Percentiles rank a stretch among this genome's conserved stretches.
These are phyloP conservation scores for Hymenoscyphus repandus DNA, from an alignment of 2,329 filamentous ascomycete species.

Conservation along the genomic window DNA sequence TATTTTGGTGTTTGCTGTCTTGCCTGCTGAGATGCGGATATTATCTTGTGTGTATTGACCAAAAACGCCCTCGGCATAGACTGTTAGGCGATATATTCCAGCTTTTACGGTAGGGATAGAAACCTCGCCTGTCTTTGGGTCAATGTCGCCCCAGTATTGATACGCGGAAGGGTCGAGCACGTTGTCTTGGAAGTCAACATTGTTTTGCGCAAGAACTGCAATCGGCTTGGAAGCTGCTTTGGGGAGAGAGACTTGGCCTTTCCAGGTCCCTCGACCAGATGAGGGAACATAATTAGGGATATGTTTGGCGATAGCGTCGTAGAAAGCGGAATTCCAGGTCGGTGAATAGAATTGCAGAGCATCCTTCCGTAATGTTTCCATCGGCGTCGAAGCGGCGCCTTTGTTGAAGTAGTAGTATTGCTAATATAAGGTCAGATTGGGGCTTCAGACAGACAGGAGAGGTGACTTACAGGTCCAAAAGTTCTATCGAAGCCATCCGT, in stretches of 20 bases:
- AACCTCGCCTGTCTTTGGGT: constrained; percentile 39
- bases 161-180: constrained; percentile 48
- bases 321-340: constrained; percentile 54
- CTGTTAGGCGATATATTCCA: constrained; percentile 55
- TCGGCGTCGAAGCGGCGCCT: constrained; percentile 39
- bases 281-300: constrained; percentile 55
- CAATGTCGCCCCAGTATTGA: constrained; percentile 57
- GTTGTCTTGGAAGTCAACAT: constrained; percentile 54
- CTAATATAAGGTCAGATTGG: constrained; percentile 10
- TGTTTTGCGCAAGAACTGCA: constrained; percentile 48
- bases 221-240: constrained; percentile 45
- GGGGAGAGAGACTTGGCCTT: constrained; percentile 47
- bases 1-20: constrained; percentile 35
- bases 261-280: constrained; percentile 44
- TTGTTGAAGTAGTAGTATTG: constrained; percentile 61
- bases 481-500: constrained; percentile 60
- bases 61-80: constrained; percentile 59
- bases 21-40: constrained; percentile 36
- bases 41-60: constrained; percentile 53
- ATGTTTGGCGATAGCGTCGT: constrained; percentile 55
- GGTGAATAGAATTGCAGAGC: constrained; percentile 46
- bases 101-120: constrained; percentile 49
- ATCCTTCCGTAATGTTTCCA: constrained; percentile 47
- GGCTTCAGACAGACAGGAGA: background rate
- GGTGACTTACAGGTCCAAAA: constrained; percentile 45